Conservation (phyloP, 2,329 filamentous ascomycete genomes). For the Fusarium sp. region DNA sequence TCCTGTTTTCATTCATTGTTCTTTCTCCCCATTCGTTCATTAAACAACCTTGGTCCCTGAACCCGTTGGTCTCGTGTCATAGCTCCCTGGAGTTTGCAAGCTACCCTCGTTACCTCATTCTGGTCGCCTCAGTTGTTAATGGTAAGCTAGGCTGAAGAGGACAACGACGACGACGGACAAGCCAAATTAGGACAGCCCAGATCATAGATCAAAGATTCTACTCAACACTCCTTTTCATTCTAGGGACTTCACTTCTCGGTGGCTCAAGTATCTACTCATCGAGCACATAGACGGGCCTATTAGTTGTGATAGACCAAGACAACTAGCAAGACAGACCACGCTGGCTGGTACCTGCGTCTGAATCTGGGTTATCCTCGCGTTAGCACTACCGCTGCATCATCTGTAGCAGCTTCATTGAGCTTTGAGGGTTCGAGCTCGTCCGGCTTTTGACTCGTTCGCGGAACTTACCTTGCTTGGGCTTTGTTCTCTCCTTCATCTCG, state of each 20-base stretch:
- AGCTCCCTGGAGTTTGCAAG: slow-evolving; percentile 32
- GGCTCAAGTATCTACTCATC: slow-evolving; percentile 11
- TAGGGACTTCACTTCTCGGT: slow-evolving; percentile 19
- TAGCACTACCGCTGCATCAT: slow-evolving; percentile 5
- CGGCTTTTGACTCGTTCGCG: slow-evolving; percentile 14
- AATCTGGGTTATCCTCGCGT: slow-evolving; percentile 25
- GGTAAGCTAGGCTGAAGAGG: slow-evolving; percentile 13
- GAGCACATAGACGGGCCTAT: slow-evolving; percentile 18
- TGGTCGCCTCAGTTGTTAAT: slow-evolving; percentile 26
- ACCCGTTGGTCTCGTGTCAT: slow-evolving; percentile 36
- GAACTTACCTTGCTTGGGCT: slow-evolving; percentile 22
- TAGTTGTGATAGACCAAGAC: slow-evolving; percentile 18
- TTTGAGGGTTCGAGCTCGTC: slow-evolving; percentile 15
- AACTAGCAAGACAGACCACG: slow-evolving; percentile 23
- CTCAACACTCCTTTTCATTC: slow-evolving; percentile 34
- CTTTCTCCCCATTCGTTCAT: slow-evolving; percentile 36
- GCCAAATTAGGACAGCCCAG: slow-evolving; percentile 11
- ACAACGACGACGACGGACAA: slow-evolving; percentile 6
- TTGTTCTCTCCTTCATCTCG: slow-evolving; percentile 27
- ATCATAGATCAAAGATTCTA: slow-evolving; percentile 19
- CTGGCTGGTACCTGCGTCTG: slow-evolving; percentile 42
- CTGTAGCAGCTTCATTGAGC: slow-evolving; percentile 16
- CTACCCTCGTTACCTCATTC: slow-evolving; percentile 26
- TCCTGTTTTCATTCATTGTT: slow-evolving; percentile 22
- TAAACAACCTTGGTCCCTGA: slow-evolving; percentile 26